Percentiles rank a stretch among this genome's conserved stretches.
These are phyloP conservation scores for Sclerotinia minor DNA, from an alignment of 2,329 filamentous ascomycete species.

Conservation along the genomic window DNA sequence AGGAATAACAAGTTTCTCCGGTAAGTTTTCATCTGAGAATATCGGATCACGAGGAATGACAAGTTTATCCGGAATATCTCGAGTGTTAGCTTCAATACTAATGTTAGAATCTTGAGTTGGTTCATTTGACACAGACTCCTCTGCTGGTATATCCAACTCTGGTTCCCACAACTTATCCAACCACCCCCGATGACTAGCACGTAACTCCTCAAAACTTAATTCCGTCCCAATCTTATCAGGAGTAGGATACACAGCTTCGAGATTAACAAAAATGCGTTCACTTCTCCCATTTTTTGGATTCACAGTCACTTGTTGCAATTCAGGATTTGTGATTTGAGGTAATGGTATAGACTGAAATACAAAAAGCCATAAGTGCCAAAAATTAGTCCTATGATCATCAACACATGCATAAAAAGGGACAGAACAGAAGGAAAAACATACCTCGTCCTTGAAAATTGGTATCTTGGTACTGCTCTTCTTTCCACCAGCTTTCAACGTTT, in stretches of 20 bases:
- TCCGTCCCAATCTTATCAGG: conserved; percentile 70
- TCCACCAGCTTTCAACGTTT: conserved; percentile 84
- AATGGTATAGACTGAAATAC: conserved; percentile 57
- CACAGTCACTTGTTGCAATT: conserved; percentile 73
- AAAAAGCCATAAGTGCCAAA: conserved; percentile 53
- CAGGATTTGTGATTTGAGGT: conserved; percentile 54
- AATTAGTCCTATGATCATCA: conserved; percentile 98
- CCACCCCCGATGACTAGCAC: conserved; percentile 74
- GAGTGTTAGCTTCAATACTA: conserved; percentile 31
- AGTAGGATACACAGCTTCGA: conserved; percentile 82
- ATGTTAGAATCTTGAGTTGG: conserved; percentile 27
- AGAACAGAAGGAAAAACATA: conserved; percentile 57
- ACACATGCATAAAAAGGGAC: conserved; percentile 57
- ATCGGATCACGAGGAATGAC: conserved; percentile 43
- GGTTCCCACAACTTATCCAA: conserved; percentile 57
- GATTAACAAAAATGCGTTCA: conserved; percentile 84
- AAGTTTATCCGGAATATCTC: conserved; percentile 42
- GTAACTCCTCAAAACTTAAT: conserved; percentile 87
- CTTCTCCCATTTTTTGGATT: conserved; percentile 77
- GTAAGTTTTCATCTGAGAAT: conserved; percentile 57
- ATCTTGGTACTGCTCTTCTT: conserved; percentile 82
- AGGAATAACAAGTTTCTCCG: conserved; percentile 42
- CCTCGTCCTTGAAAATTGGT: conserved; percentile 92
- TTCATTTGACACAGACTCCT: conserved; percentile 21
- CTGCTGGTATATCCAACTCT: conserved; percentile 29